phyloP scores from a whole-genome alignment of 2,329 filamentous ascomycete species.

The Colletotrichum limetticola region DNA sequence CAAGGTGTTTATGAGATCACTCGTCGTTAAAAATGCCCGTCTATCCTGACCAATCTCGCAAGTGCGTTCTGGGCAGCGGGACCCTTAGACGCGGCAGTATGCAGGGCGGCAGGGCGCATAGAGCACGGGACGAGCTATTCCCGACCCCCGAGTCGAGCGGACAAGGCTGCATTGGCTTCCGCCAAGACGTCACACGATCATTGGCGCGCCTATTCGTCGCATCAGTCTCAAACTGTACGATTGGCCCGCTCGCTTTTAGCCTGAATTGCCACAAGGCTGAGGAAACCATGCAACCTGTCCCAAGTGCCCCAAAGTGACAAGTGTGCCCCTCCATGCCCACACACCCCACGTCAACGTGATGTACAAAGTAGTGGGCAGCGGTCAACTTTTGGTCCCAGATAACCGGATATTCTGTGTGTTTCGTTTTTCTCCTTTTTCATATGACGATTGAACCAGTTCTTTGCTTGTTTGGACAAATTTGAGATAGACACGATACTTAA shows the following conservation, averaged over 20 bases:
- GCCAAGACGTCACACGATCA: constrained; percentile 24
- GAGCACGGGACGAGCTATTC: constrained; percentile 21
- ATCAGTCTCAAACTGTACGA: neutral
- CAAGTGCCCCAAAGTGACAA: constrained; percentile 5
- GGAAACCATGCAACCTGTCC: constrained; percentile 22
- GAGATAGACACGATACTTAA: constrained; percentile 9
- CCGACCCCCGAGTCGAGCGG: constrained; percentile 26
- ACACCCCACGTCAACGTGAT: constrained; percentile 35
- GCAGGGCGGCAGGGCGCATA: constrained; percentile 14
- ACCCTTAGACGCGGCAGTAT: neutral
- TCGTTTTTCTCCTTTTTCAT: neutral
- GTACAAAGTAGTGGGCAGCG: constrained; percentile 13
- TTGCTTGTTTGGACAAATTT: neutral
- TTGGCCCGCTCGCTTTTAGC: constrained; percentile 29
- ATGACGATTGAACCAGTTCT: neutral
- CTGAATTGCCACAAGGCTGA: constrained; percentile 34
- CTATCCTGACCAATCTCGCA: constrained; percentile 6
- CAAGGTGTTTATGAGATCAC: neutral
- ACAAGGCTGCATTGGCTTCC: constrained; percentile 29
- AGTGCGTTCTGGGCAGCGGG: neutral
- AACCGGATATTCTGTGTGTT: neutral
- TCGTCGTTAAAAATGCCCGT: neutral
- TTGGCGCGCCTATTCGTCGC: constrained; percentile 31
- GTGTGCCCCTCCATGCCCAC: constrained; percentile 27
- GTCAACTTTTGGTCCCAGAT: constrained; percentile 22